phyloP scores from a whole-genome alignment of 2,329 filamentous ascomycete species.

The Xylaria digitata region DNA sequence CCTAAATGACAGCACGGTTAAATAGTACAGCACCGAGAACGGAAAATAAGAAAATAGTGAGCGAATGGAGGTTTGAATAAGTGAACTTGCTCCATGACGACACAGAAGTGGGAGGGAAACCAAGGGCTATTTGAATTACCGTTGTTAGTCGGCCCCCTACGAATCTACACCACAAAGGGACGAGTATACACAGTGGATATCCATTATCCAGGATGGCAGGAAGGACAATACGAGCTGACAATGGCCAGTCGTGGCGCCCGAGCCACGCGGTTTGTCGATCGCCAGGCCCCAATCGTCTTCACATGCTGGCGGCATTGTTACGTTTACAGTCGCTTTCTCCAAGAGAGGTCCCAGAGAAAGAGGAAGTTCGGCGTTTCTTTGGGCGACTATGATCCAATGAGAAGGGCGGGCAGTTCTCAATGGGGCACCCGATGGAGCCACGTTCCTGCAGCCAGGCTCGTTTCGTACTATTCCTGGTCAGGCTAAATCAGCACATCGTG shows the following conservation, averaged over 20 bases:
- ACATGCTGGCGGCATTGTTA: conserved; percentile 7
- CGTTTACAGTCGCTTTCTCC: background rate
- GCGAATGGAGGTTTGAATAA: conserved; percentile 10
- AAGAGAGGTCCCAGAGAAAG: conserved; percentile 22
- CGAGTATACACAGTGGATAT: no score
- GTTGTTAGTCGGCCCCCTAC: conserved; percentile 16
- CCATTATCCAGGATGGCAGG: background rate
- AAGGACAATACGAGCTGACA: conserved; percentile 33
- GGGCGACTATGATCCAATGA: conserved; percentile 31
- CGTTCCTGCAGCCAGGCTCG: conserved; percentile 30
- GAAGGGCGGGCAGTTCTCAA: background rate
- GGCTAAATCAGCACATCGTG: conserved; percentile 25
- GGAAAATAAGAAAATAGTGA: background rate
- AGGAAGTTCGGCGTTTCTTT: conserved; percentile 39
- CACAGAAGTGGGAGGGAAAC: conserved; percentile 9
- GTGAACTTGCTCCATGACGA: background rate
- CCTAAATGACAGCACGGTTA: conserved; percentile 10
- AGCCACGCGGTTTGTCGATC: conserved; percentile 17
- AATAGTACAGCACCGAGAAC: conserved; percentile 13
- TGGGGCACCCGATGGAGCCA: conserved; percentile 23
- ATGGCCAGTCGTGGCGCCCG: conserved; percentile 19
- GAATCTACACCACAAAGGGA: background rate
- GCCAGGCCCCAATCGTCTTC: conserved; percentile 22
- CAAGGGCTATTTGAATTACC: conserved; percentile 30
- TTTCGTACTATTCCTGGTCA: conserved; percentile 39